These are phyloP conservation scores for Dissophora globulifera DNA, from an alignment of 192 early-diverging fungal genomes.

Conservation along the genomic window DNA sequence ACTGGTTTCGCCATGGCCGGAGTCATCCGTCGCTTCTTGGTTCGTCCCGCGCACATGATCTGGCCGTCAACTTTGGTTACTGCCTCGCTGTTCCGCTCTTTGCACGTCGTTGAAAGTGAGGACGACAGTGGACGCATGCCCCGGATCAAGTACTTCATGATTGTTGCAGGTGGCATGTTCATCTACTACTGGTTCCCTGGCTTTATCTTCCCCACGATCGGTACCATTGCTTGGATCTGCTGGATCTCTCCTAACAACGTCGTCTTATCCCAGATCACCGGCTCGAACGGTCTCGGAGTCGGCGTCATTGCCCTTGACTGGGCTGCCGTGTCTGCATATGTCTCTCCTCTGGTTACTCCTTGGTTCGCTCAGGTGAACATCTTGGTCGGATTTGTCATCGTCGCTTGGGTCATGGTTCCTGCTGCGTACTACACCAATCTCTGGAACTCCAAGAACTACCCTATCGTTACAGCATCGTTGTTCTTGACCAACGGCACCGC, in stretches of 20 bases:
- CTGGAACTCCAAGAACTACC: conserved; percentile 53
- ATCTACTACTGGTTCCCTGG: conserved; percentile 69
- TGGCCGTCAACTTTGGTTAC: conserved; percentile 82
- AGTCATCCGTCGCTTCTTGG: conserved; percentile 64
- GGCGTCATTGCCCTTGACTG: conserved; percentile 68
- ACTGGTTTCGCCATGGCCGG: conserved; percentile 61
- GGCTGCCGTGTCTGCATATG: conserved; percentile 56
- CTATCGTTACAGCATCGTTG: conserved; percentile 53
- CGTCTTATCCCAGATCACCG: conserved; percentile 53
- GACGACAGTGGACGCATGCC: conserved; percentile 25
- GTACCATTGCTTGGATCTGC: conserved; percentile 59
- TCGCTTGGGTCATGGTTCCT: conserved; percentile 63
- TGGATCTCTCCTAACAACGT: conserved; percentile 57
- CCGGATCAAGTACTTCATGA: conserved; percentile 68
- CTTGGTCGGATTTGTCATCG: conserved; percentile 57
- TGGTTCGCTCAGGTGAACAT: conserved; percentile 61
- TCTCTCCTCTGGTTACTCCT: conserved; percentile 54
- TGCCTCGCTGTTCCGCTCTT: conserved; percentile 77
- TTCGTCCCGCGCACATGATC: conserved; percentile 83
- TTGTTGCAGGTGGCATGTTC: conserved; percentile 58
- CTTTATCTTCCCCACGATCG: conserved; percentile 58
- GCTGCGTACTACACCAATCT: conserved; percentile 57
- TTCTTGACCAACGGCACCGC: conserved; percentile 25
- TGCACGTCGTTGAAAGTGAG: conserved; percentile 58
- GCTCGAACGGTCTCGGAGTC: conserved; percentile 61